Conservation (phyloP, 2,329 filamentous ascomycete species). For the Ophiostoma perfectum region DNA sequence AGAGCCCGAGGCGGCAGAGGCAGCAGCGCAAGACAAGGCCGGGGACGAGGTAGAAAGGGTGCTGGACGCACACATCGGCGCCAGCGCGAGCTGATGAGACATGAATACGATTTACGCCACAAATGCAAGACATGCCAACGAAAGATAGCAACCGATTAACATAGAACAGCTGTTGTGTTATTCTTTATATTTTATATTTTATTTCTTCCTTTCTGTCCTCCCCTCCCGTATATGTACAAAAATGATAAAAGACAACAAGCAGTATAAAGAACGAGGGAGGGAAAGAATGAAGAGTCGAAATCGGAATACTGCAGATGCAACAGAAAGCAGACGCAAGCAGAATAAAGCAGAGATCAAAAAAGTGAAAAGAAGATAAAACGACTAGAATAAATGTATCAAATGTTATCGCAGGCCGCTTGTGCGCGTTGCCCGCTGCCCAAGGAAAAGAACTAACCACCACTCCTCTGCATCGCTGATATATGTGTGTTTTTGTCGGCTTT, state of each 20-base stretch:
- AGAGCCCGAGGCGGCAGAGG: neutral
- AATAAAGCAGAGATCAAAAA: constrained; percentile 4
- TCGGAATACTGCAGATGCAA: neutral
- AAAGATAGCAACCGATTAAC: neutral
- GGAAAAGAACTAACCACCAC: neutral
- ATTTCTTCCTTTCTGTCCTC: constrained; percentile 17
- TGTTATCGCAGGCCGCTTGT: constrained; percentile 24
- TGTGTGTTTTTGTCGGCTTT: constrained; percentile 2
- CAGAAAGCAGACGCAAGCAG: neutral
- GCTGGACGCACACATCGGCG: neutral
- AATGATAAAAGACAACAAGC: constrained; percentile 18
- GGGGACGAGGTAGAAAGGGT: neutral
- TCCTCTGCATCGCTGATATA: neutral
- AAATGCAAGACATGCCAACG: neutral
- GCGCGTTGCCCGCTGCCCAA: constrained; percentile 36
- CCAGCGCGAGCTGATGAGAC: neutral
- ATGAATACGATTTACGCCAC: neutral
- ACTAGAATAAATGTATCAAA: constrained; percentile 27
- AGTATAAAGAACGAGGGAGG: constrained; percentile 4
- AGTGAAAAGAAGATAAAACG: constrained; percentile 13
- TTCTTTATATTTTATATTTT: constrained; percentile 13
- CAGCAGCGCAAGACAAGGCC: neutral
- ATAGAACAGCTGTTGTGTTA: neutral
- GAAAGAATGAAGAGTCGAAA: constrained; percentile 6
- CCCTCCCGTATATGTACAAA: constrained; percentile 30